A percentile compares a stretch with the other conserved stretches of the same genome.
phyloP scores from a whole-genome alignment of 495 filamentous ascomycete genomes.

The Penicillium paxilli region DNA sequence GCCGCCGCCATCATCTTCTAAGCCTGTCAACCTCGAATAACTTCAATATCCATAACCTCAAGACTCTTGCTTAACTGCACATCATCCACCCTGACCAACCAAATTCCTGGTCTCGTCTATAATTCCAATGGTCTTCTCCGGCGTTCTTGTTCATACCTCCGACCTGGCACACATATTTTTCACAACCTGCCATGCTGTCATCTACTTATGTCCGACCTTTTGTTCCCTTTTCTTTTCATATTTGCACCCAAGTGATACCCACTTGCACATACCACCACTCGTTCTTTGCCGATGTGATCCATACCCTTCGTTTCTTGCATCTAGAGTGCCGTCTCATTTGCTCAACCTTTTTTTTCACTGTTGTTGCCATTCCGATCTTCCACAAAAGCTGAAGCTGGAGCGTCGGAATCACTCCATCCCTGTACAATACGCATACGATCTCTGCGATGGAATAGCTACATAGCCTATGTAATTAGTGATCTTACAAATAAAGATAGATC shows the following conservation, averaged over 20 bases:
- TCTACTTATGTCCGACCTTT: not conserved
- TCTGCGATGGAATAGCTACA: not conserved
- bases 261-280: constrained; percentile 1
- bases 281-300: not conserved
- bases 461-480: not conserved
- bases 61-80: not conserved
- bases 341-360: not conserved
- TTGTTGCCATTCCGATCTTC: not conserved
- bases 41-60: too few relatives aligned
- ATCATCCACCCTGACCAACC: not conserved
- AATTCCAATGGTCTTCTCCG: not conserved
- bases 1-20: not conserved
- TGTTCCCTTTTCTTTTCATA: too few relatives aligned
- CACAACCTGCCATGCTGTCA: not conserved
- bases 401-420: not conserved
- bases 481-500: not conserved
- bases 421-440: not conserved
- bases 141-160: constrained; percentile 9
- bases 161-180: not conserved
- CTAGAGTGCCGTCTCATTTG: constrained; percentile 19
- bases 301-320: constrained; percentile 11
- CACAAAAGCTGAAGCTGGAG: not conserved
- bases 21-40: not conserved
- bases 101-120: not conserved
- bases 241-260: not conserved